phyloP scores from a whole-genome alignment of 768 basidiomycete species.

The Hericium rajendrae region DNA sequence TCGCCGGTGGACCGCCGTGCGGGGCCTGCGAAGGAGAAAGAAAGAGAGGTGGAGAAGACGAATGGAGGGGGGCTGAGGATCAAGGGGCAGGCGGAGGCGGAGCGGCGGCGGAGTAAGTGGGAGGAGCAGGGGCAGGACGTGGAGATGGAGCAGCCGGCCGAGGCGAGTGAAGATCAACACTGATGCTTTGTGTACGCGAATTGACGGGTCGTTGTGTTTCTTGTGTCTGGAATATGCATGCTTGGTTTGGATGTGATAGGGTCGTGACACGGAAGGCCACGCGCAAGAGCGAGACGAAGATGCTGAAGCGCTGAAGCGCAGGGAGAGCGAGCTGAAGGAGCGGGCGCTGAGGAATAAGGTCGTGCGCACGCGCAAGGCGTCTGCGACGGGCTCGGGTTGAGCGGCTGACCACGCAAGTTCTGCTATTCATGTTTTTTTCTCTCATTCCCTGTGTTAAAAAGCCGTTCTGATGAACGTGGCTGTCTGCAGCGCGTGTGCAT shows the following conservation, averaged over 20 bases:
- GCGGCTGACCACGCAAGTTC: background rate
- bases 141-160: background rate
- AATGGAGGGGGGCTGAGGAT: conserved; percentile 54
- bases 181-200: no score
- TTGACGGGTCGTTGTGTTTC: no score
- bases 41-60: conserved; percentile 19
- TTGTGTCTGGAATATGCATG: background rate
- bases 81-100: conserved; percentile 61
- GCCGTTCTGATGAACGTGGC: no score
- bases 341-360: conserved; percentile 78
- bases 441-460: background rate
- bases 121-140: conserved; percentile 24
- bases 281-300: background rate
- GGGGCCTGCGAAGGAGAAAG: background rate
- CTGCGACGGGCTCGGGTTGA: background rate
- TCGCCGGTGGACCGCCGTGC: no score
- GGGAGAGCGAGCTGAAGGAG: conserved; percentile 78
- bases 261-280: no score
- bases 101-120: conserved; percentile 41
- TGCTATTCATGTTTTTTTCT: background rate
- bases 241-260: no score
- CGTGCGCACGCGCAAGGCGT: conserved; percentile 50
- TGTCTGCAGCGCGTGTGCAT: background rate
- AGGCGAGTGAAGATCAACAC: no score
- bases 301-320: conserved; percentile 42